Conservation (phyloP, 441 rosid genomes). For the Eutrema salsugineum region DNA sequence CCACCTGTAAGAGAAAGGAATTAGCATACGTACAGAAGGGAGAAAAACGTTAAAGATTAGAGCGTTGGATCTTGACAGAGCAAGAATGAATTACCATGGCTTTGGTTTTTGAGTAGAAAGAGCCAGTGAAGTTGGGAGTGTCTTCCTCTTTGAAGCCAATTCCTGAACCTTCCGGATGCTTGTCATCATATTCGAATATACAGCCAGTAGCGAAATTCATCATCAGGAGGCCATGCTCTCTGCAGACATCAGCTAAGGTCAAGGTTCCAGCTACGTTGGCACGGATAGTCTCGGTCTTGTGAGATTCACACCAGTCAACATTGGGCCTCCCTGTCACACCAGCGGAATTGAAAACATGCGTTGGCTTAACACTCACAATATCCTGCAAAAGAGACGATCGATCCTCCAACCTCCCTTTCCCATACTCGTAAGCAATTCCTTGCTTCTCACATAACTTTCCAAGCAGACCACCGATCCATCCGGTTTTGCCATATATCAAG, state of each 20-base stretch:
- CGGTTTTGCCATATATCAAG: conserved; percentile 85
- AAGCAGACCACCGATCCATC: conserved; percentile 92
- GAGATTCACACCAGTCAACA: conserved; percentile 97
- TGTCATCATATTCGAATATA: conserved; percentile 82
- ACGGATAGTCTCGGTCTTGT: conserved; percentile 81
- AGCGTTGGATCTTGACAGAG: neutral
- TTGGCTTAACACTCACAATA: conserved; percentile 61
- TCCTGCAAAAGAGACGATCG: conserved; percentile 66
- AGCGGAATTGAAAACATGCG: conserved; percentile 90
- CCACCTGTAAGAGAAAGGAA: conserved; percentile 32
- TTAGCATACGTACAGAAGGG: neutral
- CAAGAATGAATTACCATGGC: conserved; percentile 60
- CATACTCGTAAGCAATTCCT: conserved; percentile 75
- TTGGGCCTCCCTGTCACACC: conserved; percentile 97
- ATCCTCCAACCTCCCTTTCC: conserved; percentile 83
- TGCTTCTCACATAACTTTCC: conserved; percentile 84
- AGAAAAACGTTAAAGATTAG: neutral
- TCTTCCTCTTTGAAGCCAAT: conserved; percentile 88
- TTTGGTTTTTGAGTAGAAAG: conserved; percentile 89
- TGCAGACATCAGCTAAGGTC: conserved; percentile 85
- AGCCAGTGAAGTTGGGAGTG: conserved; percentile 78
- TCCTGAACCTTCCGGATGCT: conserved; percentile 79
- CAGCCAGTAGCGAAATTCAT: conserved; percentile 92
- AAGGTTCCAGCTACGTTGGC: conserved; percentile 85
- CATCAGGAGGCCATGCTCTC: conserved; percentile 77